Evolutionary conservation across 176 grass and related monocot species (phyloP).

Genomic region (Rhynchospora breviuscula): DNA sequence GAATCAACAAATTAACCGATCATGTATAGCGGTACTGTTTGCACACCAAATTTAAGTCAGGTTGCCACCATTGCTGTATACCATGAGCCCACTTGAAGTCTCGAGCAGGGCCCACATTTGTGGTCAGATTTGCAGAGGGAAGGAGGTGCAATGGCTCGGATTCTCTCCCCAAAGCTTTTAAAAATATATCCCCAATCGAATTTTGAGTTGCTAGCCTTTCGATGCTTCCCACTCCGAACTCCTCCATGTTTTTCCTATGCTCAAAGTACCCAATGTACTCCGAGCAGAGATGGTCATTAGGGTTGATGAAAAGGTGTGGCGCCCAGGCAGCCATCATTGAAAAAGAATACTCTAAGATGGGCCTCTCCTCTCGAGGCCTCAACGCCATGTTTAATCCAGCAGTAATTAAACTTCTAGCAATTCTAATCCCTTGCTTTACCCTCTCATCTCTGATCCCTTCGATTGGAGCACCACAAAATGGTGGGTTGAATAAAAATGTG

Average conservation of each 20-base stretch:
- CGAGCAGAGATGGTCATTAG: constrained; percentile 76
- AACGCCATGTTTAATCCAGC: constrained; percentile 71
- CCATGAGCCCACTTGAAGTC: constrained; percentile 84
- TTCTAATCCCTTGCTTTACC: constrained; percentile 78
- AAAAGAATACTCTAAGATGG: constrained; percentile 62
- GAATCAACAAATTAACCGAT: not conserved
- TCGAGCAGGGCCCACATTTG: constrained; percentile 46
- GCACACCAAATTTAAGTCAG: constrained; percentile 51
- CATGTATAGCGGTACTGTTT: constrained; percentile 56
- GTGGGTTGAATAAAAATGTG: constrained; percentile 89
- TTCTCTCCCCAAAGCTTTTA: constrained; percentile 70
- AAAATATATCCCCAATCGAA: constrained; percentile 63
- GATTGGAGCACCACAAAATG: constrained; percentile 70
- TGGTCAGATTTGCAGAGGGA: constrained; percentile 81
- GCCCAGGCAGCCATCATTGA: constrained; percentile 60
- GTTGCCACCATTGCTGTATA: constrained; percentile 89
- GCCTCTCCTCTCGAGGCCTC: constrained; percentile 37
- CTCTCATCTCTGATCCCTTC: constrained; percentile 77
- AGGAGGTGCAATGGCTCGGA: constrained; percentile 88
- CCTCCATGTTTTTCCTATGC: constrained; percentile 87
- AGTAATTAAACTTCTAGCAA: constrained; percentile 72
- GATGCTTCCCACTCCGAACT: constrained; percentile 70
- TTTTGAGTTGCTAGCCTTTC: constrained; percentile 89
- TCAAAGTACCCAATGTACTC: constrained; percentile 96
- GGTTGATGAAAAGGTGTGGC: constrained; percentile 73